Evolutionary conservation across 768 basidiomycete genomes (phyloP).

Genomic region (Rhizopogon vinicolor): DNA sequence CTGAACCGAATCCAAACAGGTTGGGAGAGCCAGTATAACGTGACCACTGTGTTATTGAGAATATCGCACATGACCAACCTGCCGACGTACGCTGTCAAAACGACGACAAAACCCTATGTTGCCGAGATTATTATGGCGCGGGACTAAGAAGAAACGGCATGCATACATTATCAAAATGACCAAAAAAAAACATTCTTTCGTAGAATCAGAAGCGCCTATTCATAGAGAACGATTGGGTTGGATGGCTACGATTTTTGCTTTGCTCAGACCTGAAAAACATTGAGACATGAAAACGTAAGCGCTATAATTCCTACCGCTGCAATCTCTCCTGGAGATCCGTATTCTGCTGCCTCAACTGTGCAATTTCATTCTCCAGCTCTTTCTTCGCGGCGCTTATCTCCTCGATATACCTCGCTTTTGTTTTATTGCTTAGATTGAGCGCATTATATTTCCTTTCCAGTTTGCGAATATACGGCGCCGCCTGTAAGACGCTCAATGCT

Average conservation of each 20-base stretch:
- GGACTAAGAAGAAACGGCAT: too few species aligned
- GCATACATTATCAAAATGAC: neutral
- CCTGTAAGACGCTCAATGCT: slow-evolving; percentile 7
- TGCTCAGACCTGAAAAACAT: neutral
- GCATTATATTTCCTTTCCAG: slow-evolving; percentile 36
- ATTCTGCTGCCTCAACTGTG: neutral
- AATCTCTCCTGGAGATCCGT: slow-evolving; percentile 6
- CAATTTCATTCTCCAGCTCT: neutral
- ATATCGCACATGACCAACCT: neutral
- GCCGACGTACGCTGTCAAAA: neutral
- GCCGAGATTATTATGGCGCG: too few species aligned
- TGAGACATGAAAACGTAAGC: neutral
- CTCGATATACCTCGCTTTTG: slow-evolving; percentile 22
- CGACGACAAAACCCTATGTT: neutral
- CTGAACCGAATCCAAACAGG: neutral
- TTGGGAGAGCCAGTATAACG: neutral
- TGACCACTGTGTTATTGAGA: too few species aligned
- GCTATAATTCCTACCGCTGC: neutral
- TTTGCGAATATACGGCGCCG: slow-evolving; percentile 27
- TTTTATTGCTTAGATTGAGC: slow-evolving; percentile 28
- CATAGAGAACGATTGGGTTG: neutral
- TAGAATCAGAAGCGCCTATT: neutral
- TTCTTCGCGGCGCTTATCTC: slow-evolving; percentile 3
- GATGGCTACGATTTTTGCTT: slow-evolving; percentile 2
- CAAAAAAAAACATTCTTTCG: neutral